Percentiles rank a stretch among this genome's conserved stretches.
phyloP scores from a whole-genome alignment of 208 protist species.

The Trypanosoma avium region DNA sequence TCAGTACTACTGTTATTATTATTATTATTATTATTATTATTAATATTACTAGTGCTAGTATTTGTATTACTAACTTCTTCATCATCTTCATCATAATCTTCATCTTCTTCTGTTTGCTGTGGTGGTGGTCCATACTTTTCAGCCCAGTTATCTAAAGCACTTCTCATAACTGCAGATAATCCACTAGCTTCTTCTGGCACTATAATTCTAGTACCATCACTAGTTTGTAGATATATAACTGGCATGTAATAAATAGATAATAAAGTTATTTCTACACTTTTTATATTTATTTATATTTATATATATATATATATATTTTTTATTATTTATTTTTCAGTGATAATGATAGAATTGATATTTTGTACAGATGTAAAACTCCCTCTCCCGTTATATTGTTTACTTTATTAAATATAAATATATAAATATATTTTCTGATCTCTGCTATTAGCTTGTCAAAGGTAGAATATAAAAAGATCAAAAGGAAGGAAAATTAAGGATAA shows the following conservation, averaged over 20 bases:
- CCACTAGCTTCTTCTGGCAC: constrained; percentile 39
- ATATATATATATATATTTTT: background rate
- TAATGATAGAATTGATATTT: too few species aligned
- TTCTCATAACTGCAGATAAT: constrained; percentile 51
- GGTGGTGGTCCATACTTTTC: constrained; percentile 31
- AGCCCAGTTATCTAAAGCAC: constrained; percentile 47
- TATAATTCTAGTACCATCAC: constrained; percentile 50
- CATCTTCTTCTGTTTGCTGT: constrained; percentile 20
- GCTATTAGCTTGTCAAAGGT: too few species aligned
- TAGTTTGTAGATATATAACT: constrained; percentile 58
- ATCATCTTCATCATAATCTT: constrained; percentile 14
- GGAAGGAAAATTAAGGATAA: too few species aligned
- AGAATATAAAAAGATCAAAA: too few species aligned
- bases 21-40: background rate
- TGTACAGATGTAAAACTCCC: background rate
- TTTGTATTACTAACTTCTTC: background rate
- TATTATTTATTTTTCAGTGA: too few species aligned
- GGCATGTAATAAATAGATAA: constrained; percentile 33
- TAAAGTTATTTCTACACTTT: background rate
- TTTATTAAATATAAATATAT: too few species aligned
- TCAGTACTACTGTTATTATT: too few species aligned
- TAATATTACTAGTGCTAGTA: background rate
- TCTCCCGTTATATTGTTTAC: too few species aligned
- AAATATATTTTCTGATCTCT: too few species aligned
- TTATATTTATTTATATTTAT: background rate